These are phyloP conservation scores for Ogataea ganodermae DNA, from an alignment of 805 yeast species.

Conservation along the genomic window DNA sequence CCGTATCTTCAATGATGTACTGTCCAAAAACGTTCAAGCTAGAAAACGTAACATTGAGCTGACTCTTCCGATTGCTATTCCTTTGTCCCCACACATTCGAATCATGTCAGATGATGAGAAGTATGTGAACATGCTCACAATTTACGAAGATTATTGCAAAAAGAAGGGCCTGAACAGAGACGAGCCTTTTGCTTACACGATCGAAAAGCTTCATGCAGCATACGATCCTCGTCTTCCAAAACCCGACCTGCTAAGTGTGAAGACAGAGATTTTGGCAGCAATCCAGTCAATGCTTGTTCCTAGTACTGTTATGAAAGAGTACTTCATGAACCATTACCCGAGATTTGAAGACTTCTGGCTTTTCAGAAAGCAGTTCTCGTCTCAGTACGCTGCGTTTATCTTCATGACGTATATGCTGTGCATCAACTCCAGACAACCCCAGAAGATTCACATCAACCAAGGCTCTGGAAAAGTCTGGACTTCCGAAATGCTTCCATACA, in stretches of 20 bases:
- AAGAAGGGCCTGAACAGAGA: slow-evolving; percentile 74
- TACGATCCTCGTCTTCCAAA: slow-evolving; percentile 91
- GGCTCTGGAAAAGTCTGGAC: slow-evolving; percentile 90
- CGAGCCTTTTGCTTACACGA: slow-evolving; percentile 84
- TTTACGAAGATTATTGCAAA: slow-evolving; percentile 86
- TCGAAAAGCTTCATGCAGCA: slow-evolving; percentile 86
- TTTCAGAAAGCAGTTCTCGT: slow-evolving; percentile 91
- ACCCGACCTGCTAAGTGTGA: slow-evolving; percentile 85
- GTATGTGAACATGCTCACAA: slow-evolving; percentile 73
- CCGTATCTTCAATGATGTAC: slow-evolving; percentile 80
- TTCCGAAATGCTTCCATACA: slow-evolving; percentile 92
- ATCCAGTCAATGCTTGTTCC: slow-evolving; percentile 89
- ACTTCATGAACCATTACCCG: slow-evolving; percentile 68
- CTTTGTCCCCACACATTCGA: slow-evolving; percentile 91
- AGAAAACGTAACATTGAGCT: slow-evolving; percentile 82
- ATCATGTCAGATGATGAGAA: slow-evolving; percentile 80
- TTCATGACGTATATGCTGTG: slow-evolving; percentile 95
- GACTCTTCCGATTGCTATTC: slow-evolving; percentile 89
- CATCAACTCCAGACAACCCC: slow-evolving; percentile 90
- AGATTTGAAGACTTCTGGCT: slow-evolving; percentile 95
- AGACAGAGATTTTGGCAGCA: slow-evolving; percentile 88
- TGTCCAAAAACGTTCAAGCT: slow-evolving; percentile 81
- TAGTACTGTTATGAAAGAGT: slow-evolving; percentile 74
- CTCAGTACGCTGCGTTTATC: slow-evolving; percentile 90
- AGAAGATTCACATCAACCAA: slow-evolving; percentile 81